phyloP scores from a whole-genome alignment of 1,139 yeast genomes.

The Diutina pseudorugosa region DNA sequence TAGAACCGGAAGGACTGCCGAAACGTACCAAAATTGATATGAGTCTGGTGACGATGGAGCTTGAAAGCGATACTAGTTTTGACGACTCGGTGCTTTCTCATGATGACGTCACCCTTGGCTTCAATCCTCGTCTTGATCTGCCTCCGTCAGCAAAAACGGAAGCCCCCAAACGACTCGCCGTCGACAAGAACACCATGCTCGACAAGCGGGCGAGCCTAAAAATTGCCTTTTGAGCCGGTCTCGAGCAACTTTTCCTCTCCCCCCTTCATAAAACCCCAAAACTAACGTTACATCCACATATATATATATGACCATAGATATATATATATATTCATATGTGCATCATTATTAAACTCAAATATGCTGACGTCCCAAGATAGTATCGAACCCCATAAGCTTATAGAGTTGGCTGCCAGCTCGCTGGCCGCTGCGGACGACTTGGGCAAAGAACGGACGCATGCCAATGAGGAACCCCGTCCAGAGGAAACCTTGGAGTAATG shows the following conservation, averaged over 20 bases:
- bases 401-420: neutral
- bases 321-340: too few relatives aligned
- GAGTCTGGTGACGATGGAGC: neutral
- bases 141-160: neutral
- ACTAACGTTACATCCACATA: too few relatives aligned
- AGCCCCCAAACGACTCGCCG: neutral
- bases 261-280: too few relatives aligned
- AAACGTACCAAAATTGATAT: neutral
- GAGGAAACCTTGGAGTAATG: conserved; percentile 37
- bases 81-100: neutral
- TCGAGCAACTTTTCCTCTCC: too few relatives aligned
- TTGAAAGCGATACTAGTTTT: neutral
- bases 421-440: neutral
- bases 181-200: neutral
- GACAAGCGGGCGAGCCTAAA: neutral
- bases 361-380: neutral
- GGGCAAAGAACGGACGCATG: conserved; percentile 18
- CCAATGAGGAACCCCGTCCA: conserved; percentile 25
- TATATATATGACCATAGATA: too few relatives aligned
- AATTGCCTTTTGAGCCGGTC: neutral
- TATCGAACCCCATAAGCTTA: neutral
- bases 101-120: neutral
- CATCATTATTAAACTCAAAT: too few relatives aligned
- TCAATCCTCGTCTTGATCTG: neutral
- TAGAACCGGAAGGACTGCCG: neutral